Base-by-base conservation (phyloP, 495 filamentous ascomycete species). In the Penicillium canescens region DNA sequence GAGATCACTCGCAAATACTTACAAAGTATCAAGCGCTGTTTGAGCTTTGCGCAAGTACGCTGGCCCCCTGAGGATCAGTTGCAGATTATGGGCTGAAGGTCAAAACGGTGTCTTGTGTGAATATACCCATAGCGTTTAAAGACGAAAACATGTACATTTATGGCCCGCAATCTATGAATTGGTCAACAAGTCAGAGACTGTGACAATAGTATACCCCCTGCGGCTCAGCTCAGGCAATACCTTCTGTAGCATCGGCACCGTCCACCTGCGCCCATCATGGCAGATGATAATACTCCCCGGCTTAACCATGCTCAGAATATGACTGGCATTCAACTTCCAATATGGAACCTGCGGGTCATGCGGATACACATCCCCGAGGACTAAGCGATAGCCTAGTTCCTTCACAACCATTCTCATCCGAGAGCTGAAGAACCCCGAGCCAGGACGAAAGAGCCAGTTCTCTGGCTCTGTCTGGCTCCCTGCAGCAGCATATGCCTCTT, bases 21-120 rank as follows among this genome's bases (percentile, higher is more conserved):
- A 54, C 94, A 98, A 76, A 96, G 94, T 62, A 98, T 98, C 67
- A 98, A 98, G 78, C 79, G 94, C 46, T 98, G 93, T 67, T 70
- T 98, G 60, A 96, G 90, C 56, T 98, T 96, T 78, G 92, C 94
- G 24, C 94, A 98, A 76, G 90, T 92, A 18, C 82, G 94, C 59
- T 98, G 94, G 94, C 90, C 91, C 42, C 95, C 94, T 10, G 87
- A 94, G 65, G 93, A 98, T 77, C 78, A 89, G 49, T 75, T 89
- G 67, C 94, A 98, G 78, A 71, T 98, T 56, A 98, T 98, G 94
- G 95, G 94, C n/a, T 96, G n/a, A 77, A 50, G 28, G 39, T 56
- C 26, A 38, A 21, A 38, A 31, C 33, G 18, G 18, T 48, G 38
- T 45, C 33, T 38, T 58, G 52, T 31, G 20, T 24, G 18, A 56